Evolutionary conservation across 2,329 filamentous ascomycete genomes (phyloP).

Genomic region (Fusarium udum): DNA sequence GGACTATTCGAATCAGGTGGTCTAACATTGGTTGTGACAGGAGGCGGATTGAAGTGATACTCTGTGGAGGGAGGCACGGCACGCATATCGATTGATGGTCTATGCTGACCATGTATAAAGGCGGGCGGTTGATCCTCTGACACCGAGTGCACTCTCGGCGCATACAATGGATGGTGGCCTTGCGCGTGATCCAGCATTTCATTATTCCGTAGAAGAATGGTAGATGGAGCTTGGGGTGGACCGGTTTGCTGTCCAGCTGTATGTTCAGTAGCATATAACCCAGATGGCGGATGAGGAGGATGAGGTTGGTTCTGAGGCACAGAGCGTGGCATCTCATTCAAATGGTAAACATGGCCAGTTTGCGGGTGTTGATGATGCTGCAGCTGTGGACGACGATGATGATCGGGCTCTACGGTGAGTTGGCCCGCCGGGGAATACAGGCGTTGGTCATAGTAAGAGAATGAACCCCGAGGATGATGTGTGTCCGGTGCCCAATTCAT

Average conservation of each 20-base stretch:
- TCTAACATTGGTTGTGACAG: neutral
- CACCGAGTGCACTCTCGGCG: slow-evolving; percentile 5
- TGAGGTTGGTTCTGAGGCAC: slow-evolving; percentile 29
- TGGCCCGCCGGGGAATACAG: slow-evolving; percentile 42
- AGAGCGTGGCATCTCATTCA: slow-evolving; percentile 20
- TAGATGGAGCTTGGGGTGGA: slow-evolving; percentile 3
- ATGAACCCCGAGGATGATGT: slow-evolving; percentile 27
- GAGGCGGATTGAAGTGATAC: slow-evolving; percentile 8
- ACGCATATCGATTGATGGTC: neutral
- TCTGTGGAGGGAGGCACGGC: neutral
- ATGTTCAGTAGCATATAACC: slow-evolving; percentile 4
- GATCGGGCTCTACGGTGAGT: slow-evolving; percentile 29
- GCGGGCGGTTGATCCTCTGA: slow-evolving; percentile 4
- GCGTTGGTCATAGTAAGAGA: slow-evolving; percentile 40
- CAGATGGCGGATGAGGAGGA: slow-evolving; percentile 16
- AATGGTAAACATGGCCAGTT: slow-evolving; percentile 21
- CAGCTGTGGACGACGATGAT: slow-evolving; percentile 20
- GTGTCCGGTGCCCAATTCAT: slow-evolving; percentile 32
- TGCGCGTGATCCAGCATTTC: slow-evolving; percentile 16
- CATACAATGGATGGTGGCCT: slow-evolving; percentile 7
- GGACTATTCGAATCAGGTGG: slow-evolving; percentile 8
- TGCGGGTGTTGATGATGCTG: slow-evolving; percentile 16
- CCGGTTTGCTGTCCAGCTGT: slow-evolving; percentile 18
- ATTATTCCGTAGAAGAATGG: neutral
- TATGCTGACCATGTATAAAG: slow-evolving; percentile 11